These are phyloP conservation scores for Ophiocordyceps camponoti-rufipedis DNA, from an alignment of 2,329 filamentous ascomycete species.

Conservation along the genomic window DNA sequence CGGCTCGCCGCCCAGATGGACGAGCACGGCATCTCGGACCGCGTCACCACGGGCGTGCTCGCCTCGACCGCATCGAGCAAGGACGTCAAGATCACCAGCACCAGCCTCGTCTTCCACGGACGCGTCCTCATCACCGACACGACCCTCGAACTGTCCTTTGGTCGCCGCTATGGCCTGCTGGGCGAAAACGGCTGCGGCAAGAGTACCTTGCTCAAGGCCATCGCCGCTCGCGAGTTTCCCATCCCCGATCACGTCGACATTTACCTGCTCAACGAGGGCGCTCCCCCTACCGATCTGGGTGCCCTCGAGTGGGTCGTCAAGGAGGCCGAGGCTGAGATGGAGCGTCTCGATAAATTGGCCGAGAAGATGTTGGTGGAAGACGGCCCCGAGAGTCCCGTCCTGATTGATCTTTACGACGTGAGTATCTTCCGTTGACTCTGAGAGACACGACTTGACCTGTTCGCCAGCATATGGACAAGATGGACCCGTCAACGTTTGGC, in stretches of 20 bases:
- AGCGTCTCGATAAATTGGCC: conserved; percentile 70
- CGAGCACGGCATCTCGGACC: conserved; percentile 87
- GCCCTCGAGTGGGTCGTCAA: conserved; percentile 94
- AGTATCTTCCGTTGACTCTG: conserved; percentile 14
- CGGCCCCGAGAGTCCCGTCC: conserved; percentile 73
- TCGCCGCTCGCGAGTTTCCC: conserved; percentile 83
- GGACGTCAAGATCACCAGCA: conserved; percentile 93
- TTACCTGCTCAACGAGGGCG: conserved; percentile 95
- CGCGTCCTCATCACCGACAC: conserved; percentile 89
- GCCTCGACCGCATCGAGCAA: conserved; percentile 68
- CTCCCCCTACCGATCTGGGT: conserved; percentile 71
- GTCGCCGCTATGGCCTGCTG: conserved; percentile 80
- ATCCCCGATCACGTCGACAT: conserved; percentile 95
- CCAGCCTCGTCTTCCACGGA: conserved; percentile 92
- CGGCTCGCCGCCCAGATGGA: conserved; percentile 87
- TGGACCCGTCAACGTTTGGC: conserved; percentile 95
- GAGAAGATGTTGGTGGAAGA: conserved; percentile 84
- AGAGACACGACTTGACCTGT: neutral
- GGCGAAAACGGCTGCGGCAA: conserved; percentile 99
- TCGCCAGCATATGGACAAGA: conserved; percentile 83
- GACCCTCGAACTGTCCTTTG: conserved; percentile 82
- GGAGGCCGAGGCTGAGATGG: conserved; percentile 86
- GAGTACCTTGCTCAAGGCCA: conserved; percentile 91
- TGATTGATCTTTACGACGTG: conserved; percentile 94
- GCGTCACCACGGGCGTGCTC: conserved; percentile 94